phyloP scores from a whole-genome alignment of 2,329 filamentous ascomycete species.

The Dothideomycetes sp. region DNA sequence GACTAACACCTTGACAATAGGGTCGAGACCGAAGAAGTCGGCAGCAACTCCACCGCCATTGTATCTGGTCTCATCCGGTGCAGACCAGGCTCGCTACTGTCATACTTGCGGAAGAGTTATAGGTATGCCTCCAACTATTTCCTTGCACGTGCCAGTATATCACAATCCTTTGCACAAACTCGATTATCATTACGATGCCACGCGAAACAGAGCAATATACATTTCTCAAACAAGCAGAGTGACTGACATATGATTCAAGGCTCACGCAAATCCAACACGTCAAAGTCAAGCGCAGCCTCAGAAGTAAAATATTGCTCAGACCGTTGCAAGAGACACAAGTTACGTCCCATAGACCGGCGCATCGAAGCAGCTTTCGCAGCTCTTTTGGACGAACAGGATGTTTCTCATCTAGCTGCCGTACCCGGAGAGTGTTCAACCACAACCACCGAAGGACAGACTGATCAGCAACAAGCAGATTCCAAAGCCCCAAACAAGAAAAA shows the following conservation, averaged over 20 bases:
- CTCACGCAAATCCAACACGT: conserved; percentile 23
- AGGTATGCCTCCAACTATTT: no score
- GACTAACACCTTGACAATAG: conserved; percentile 5
- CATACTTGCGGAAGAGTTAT: conserved; percentile 50
- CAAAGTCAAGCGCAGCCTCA: conserved; percentile 23
- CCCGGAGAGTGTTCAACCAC: background rate
- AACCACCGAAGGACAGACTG: background rate
- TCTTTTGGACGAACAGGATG: conserved; percentile 27
- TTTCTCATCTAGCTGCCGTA: background rate
- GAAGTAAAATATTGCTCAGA: conserved; percentile 49
- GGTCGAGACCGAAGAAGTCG: conserved; percentile 35
- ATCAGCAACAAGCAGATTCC: background rate
- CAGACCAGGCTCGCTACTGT: conserved; percentile 46
- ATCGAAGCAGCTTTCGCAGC: conserved; percentile 44
- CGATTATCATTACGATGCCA: no score
- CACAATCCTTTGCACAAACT: no score
- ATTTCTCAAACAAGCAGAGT: no score
- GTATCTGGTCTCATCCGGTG: conserved; percentile 39
- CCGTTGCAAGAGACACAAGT: conserved; percentile 45
- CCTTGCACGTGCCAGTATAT: no score
- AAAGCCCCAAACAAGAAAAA: background rate
- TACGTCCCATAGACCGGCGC: conserved; percentile 38
- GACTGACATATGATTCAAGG: no score
- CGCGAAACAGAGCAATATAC: no score
- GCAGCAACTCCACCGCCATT: conserved; percentile 42